Evolutionary conservation across 2,329 filamentous ascomycete species (phyloP), one percentile per base, ranked within the genome.

Genomic region (Pseudogymnoascus destructans): DNA sequence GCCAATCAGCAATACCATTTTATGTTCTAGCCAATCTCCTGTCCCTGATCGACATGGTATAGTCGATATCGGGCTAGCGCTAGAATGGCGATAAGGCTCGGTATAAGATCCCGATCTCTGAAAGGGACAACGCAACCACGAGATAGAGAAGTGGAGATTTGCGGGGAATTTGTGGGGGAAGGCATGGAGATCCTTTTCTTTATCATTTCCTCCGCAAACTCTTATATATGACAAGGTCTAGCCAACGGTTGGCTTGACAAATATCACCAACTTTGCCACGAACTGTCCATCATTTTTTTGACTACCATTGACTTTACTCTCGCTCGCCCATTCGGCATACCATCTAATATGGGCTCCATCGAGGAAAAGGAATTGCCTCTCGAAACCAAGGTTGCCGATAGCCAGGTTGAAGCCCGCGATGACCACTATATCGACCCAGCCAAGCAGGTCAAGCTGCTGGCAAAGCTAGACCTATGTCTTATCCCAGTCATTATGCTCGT

Each of bases 401-500:
- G 27, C 25, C 52, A 49, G 21, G 21, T 57, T 8, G 57, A 60
- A 23, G 56, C 55, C 23, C 38, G 7, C 23, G 40, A 35, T n/a
- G 57, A 59, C 38, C 36, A 59, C 19, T 61, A 61, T 33, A 61
- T 78, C 17, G 75, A 78, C 59, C 69, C 71, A 1, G 67, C 65
- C 21, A 73, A 73, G 59, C 76, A 78, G 64, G 69, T 64, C 58
- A 73, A 70, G 58, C 67, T 78, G 3, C 70, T 78, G 27, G 64
- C 69, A 35, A 78, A 77, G 59, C 66, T 78, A 17, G 76, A 78
- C 58, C 33, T 72, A 2, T 70, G 70, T 9, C 72, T 77, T 56
- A 72, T 74, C 19, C 57, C 57, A 13, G 42, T 60, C 61, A 75
- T 81, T 60, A 78, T 78, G 72, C 66, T 78, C 36, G 72, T 79